These are phyloP conservation scores for Aureobasidium sp. DNA, from an alignment of 2,329 filamentous ascomycete species.

Conservation along the genomic window DNA sequence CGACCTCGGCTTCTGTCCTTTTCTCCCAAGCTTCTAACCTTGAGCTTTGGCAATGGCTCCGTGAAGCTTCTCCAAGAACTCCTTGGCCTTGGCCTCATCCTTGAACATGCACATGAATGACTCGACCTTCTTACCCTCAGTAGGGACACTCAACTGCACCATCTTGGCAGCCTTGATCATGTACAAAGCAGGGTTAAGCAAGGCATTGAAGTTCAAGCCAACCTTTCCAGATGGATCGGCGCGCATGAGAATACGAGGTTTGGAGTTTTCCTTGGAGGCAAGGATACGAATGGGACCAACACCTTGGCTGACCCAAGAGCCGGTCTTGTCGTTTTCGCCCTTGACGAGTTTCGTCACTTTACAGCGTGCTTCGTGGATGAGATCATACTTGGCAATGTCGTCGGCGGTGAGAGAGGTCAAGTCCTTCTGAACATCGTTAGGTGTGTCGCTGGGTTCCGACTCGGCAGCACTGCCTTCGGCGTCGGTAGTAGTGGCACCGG, in stretches of 20 bases:
- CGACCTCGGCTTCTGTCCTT: too few species aligned
- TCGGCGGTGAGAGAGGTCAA: constrained; percentile 63
- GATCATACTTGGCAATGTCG: constrained; percentile 54
- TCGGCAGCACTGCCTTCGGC: constrained; percentile 25
- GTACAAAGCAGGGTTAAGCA: constrained; percentile 49
- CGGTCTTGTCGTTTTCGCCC: constrained; percentile 40
- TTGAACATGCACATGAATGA: constrained; percentile 68
- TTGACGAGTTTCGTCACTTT: constrained; percentile 59
- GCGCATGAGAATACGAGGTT: constrained; percentile 62
- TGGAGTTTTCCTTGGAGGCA: constrained; percentile 62
- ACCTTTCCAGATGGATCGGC: constrained; percentile 69
- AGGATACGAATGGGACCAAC: constrained; percentile 66
- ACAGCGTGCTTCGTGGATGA: constrained; percentile 59
- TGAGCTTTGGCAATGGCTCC: constrained; percentile 38
- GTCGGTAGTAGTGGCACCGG: constrained; percentile 38
- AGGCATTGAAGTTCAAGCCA: constrained; percentile 62
- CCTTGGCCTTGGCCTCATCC: constrained; percentile 45
- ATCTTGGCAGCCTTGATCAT: constrained; percentile 40
- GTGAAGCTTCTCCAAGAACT: constrained; percentile 37
- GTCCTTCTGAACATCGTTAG: constrained; percentile 34
- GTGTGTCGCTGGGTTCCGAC: constrained; percentile 22
- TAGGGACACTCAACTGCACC: constrained; percentile 40
- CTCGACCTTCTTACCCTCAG: constrained; percentile 55
- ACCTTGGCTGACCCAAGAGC: constrained; percentile 42
- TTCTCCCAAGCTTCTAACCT: background rate